These are phyloP conservation scores for Acacia confusa DNA, from an alignment of 306 rosid species.

Conservation along the genomic window DNA sequence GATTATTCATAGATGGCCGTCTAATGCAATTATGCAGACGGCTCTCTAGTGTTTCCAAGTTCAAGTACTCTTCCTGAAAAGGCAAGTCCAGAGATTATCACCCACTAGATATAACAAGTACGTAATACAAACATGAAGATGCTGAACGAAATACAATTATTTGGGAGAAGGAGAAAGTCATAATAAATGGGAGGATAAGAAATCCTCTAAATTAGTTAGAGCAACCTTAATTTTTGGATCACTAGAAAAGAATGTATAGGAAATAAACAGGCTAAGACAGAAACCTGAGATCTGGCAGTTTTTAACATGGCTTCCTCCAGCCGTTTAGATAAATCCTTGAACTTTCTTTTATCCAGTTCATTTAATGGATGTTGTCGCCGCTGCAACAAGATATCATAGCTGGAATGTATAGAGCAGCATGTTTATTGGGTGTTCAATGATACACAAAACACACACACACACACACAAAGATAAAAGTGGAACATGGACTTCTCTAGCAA, in stretches of 20 bases:
- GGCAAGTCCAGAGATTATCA: conserved; percentile 31
- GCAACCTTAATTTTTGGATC: conserved; percentile 3
- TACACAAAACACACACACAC: background rate
- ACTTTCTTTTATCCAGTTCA: conserved; percentile 47
- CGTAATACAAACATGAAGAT: background rate
- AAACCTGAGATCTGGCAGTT: conserved; percentile 66
- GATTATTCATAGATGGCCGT: conserved; percentile 46
- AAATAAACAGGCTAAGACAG: conserved; percentile 9
- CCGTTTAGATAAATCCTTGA: conserved; percentile 68
- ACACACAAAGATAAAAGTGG: background rate
- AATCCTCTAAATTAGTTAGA: background rate
- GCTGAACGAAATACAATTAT: background rate
- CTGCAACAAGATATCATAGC: conserved; percentile 50
- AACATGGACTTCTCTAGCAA: background rate
- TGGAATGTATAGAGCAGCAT: conserved; percentile 41
- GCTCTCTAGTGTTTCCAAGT: conserved; percentile 69
- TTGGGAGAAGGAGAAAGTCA: background rate
- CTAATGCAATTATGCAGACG: conserved; percentile 57
- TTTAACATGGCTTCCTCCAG: conserved; percentile 78
- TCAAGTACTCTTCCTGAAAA: conserved; percentile 84
- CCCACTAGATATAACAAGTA: background rate
- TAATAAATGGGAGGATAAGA: background rate
- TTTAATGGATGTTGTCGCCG: conserved; percentile 43
- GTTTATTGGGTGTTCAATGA: background rate
- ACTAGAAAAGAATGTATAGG: background rate